phyloP scores from a whole-genome alignment of 768 basidiomycete genomes.

The Clathrus columnatus region DNA sequence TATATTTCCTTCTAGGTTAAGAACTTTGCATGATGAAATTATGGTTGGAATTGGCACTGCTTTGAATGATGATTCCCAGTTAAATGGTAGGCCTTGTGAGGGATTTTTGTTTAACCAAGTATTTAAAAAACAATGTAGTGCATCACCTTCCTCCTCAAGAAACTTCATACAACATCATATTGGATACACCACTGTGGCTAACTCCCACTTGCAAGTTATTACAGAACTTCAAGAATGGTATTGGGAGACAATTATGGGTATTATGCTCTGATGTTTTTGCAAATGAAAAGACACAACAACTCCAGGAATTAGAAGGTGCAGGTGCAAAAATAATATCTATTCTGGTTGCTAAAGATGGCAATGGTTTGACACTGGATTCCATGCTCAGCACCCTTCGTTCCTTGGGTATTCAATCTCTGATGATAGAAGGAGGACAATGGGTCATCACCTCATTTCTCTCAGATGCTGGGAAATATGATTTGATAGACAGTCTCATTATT shows the following conservation, averaged over 20 bases:
- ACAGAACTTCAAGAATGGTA: slow-evolving; percentile 47
- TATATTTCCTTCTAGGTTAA: slow-evolving; percentile 64
- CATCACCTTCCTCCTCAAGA: slow-evolving; percentile 18
- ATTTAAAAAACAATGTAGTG: slow-evolving; percentile 7
- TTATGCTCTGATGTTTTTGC: slow-evolving; percentile 33
- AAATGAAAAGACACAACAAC: slow-evolving; percentile 18
- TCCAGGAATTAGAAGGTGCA: slow-evolving; percentile 40
- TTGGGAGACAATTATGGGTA: slow-evolving; percentile 66
- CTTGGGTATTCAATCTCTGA: slow-evolving; percentile 61
- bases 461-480: slow-evolving; percentile 14
- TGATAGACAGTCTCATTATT: slow-evolving; percentile 69
- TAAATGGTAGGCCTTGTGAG: slow-evolving; percentile 59
- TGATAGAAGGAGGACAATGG: slow-evolving; percentile 92
- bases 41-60: slow-evolving; percentile 86
- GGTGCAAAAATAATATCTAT: slow-evolving; percentile 63
- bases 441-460: slow-evolving; percentile 69
- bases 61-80: slow-evolving; percentile 84
- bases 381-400: slow-evolving; percentile 46
- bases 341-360: slow-evolving; percentile 29
- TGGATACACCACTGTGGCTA: slow-evolving; percentile 70
- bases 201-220: slow-evolving; percentile 61
- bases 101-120: not conserved
- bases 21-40: slow-evolving; percentile 88
- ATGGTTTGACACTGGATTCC: slow-evolving; percentile 23
- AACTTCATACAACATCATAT: slow-evolving; percentile 37